Conservation (phyloP, 2,329 filamentous ascomycete species). For the Sporothrix curviconia region DNA sequence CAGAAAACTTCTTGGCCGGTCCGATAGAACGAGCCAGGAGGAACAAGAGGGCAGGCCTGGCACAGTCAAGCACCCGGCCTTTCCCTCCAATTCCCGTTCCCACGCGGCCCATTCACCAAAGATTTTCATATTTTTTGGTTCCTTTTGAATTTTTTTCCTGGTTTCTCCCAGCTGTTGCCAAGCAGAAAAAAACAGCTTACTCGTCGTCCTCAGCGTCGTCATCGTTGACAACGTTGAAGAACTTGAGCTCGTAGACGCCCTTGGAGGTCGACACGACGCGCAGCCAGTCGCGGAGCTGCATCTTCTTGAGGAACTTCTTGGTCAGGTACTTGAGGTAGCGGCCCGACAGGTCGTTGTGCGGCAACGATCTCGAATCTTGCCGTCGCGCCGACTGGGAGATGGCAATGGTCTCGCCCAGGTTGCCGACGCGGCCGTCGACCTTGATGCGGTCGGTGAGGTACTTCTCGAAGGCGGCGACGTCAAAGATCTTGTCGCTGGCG, state of each 20-base stretch:
- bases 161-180: neutral
- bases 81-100: neutral
- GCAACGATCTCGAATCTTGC: constrained; percentile 97
- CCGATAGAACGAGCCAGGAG: neutral
- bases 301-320: constrained; percentile 99
- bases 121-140: no score
- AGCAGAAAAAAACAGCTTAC: constrained; percentile 42
- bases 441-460: constrained; percentile 99
- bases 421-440: constrained; percentile 96
- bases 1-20: neutral
- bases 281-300: constrained; percentile 99
- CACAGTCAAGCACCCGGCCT: no score
- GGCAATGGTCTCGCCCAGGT: constrained; percentile 88
- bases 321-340: constrained; percentile 99
- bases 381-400: constrained; percentile 89
- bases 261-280: constrained; percentile 96
- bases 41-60: neutral
- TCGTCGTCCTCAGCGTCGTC: constrained; percentile 97
- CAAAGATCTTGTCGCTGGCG: constrained; percentile 99
- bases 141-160: neutral
- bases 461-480: constrained; percentile 97
- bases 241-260: constrained; percentile 99
- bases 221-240: constrained; percentile 99
- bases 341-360: constrained; percentile 95
- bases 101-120: neutral